Evolutionary conservation across 164 flowering plant species (phyloP).

Genomic region (Tinospora cordifolia): DNA sequence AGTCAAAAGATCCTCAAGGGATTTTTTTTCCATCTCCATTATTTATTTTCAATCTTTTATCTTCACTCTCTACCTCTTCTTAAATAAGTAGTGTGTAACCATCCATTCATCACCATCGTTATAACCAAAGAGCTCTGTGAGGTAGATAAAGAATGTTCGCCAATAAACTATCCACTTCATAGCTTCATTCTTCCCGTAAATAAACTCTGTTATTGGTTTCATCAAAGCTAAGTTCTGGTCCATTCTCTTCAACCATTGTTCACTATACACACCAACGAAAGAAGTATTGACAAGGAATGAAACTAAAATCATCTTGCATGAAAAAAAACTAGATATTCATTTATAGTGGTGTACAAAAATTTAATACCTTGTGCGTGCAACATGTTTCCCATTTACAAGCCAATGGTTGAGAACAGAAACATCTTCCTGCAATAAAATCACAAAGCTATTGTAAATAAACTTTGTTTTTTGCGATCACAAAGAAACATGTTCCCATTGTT

Average conservation of each 20-base stretch:
- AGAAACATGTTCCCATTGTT: not conserved
- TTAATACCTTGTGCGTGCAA: constrained; percentile 72
- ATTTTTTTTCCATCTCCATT: no score
- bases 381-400: constrained; percentile 90
- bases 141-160: constrained; percentile 83
- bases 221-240: constrained; percentile 47
- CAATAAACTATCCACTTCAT: constrained; percentile 76
- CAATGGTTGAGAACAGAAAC: constrained; percentile 75
- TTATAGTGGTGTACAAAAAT: not conserved
- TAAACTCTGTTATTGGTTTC: constrained; percentile 68
- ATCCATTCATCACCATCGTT: constrained; percentile 91
- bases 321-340: not conserved
- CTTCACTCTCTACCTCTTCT: constrained; percentile 43
- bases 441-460: not conserved
- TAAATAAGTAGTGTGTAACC: constrained; percentile 76
- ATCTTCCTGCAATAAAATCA: constrained; percentile 57
- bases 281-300: not conserved
- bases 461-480: not conserved
- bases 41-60: no score
- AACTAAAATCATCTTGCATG: not conserved
- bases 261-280: no score
- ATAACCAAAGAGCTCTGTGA: constrained; percentile 83
- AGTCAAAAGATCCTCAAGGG: no score
- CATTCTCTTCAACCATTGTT: constrained; percentile 90
- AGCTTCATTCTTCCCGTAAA: constrained; percentile 74